A percentile compares a stretch with the other conserved stretches of the same genome.
phyloP scores from a whole-genome alignment of 2,329 filamentous ascomycete species.

The Fusarium torreyae region DNA sequence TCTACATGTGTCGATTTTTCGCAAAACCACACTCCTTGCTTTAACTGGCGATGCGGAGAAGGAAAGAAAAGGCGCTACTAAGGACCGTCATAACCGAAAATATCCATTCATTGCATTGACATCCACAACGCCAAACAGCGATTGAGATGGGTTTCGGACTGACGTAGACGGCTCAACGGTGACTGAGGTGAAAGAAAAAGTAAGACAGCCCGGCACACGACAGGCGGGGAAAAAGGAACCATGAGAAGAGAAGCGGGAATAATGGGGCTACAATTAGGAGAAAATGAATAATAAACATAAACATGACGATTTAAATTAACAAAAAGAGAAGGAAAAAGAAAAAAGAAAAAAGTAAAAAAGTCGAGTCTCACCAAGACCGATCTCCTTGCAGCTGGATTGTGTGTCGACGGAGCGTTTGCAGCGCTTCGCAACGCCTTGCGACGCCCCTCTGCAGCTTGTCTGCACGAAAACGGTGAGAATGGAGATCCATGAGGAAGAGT shows the following conservation, averaged over 20 bases:
- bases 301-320: not conserved
- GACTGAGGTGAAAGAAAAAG: constrained; percentile 1
- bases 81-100: too few relatives aligned
- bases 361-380: constrained; percentile 10
- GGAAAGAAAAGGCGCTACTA: too few relatives aligned
- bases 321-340: not conserved
- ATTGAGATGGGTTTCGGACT: constrained; percentile 13
- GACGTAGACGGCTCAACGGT: constrained; percentile 21
- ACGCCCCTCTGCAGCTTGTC: constrained; percentile 35
- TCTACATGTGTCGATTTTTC: not conserved
- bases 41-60: not conserved
- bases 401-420: constrained; percentile 31
- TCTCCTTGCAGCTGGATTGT: not conserved
- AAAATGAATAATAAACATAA: not conserved
- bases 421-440: constrained; percentile 16
- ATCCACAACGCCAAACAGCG: constrained; percentile 11
- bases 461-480: constrained; percentile 48
- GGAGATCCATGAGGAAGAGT: constrained; percentile 21
- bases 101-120: too few relatives aligned
- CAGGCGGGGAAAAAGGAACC: not conserved
- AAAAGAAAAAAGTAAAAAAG: not conserved
- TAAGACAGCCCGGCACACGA: constrained; percentile 1
- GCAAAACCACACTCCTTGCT: constrained; percentile 2
- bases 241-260: not conserved
- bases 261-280: too few relatives aligned